Conservation (phyloP, 768 basidiomycete genomes). For the Cystobasidium tubakii region DNA sequence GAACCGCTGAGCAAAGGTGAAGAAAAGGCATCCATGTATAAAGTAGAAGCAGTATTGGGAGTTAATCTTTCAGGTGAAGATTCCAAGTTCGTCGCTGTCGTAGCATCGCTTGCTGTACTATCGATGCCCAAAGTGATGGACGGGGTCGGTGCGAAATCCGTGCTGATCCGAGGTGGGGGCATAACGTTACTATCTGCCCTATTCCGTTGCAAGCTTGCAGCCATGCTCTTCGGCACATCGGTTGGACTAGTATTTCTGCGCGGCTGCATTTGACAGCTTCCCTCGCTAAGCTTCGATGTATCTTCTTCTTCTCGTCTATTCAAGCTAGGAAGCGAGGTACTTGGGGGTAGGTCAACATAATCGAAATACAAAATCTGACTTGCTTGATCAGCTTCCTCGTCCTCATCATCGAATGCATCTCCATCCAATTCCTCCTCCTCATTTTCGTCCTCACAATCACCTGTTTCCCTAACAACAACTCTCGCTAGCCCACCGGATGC, state of each 20-base stretch:
- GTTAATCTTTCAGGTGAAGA: neutral
- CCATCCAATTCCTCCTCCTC: slow-evolving; percentile 1
- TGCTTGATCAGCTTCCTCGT: slow-evolving; percentile 4
- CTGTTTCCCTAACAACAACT: neutral
- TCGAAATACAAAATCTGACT: neutral
- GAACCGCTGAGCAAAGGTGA: neutral
- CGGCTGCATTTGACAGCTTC: neutral
- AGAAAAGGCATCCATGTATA: slow-evolving; percentile 1
- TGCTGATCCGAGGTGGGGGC: neutral
- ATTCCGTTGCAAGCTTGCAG: neutral
- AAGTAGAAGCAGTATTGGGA: neutral
- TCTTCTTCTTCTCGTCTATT: neutral
- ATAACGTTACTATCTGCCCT: neutral
- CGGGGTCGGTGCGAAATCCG: neutral
- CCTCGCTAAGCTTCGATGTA: neutral
- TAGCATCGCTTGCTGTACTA: neutral
- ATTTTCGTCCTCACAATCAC: neutral
- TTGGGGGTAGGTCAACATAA: neutral
- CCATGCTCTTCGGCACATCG: neutral
- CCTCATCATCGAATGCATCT: neutral
- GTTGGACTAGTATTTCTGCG: neutral
- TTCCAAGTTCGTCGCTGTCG: neutral
- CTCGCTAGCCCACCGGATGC: neutral
- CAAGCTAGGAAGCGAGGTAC: neutral
- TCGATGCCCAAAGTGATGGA: neutral